Evolutionary conservation across 192 early-diverging fungal genomes (phyloP), one percentile per base, ranked within the genome.

Genomic region (Spinellus fusiger): DNA sequence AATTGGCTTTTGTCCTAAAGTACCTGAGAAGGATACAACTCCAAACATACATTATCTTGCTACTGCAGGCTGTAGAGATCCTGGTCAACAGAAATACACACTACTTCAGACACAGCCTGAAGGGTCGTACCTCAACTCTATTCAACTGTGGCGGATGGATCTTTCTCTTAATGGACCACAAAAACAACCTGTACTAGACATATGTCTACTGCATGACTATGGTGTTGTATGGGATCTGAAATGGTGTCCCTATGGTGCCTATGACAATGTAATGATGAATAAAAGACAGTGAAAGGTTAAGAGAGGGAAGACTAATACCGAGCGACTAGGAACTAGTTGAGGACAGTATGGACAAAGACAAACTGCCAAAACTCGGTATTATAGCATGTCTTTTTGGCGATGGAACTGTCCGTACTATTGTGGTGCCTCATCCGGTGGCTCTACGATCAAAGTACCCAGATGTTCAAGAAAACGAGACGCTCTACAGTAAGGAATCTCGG

Each of bases 231-330:
- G 51, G 33, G 66, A 72, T 28, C 34, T 75, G 37, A 59, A 66
- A 40, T 78, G 76, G 76, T 75, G 73, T 54, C 73, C 73, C 25
- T 75, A 75, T 44, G 76, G 76, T 5, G 56, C 70, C 4, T 65
- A 75, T 56, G 70, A 78, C 27, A 56, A 71, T 29, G 54, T 54
- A 56, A 25, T 9, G n/a, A 8, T 44, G 28, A 10, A 18, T 57
- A 16, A 18, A 3, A 16, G 27, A 28, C 28, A 23, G 26, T 25
- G 1, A 9, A 53, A 27, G n/a, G 18, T n/a, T 9, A 10, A 57
- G 29, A 28, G 32, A 25, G 23, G 8, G n/a, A 5, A 44, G 18
- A 56, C 26, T 56, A 20, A 38, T 15, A 25, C 28, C 26, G n/a
- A 32, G 9, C 8, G 32, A 22, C 22, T 13, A 38, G 15, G 2